Evolutionary conservation across 129 eudicot species (phyloP).

Genomic region (Ambrosia trifida): DNA sequence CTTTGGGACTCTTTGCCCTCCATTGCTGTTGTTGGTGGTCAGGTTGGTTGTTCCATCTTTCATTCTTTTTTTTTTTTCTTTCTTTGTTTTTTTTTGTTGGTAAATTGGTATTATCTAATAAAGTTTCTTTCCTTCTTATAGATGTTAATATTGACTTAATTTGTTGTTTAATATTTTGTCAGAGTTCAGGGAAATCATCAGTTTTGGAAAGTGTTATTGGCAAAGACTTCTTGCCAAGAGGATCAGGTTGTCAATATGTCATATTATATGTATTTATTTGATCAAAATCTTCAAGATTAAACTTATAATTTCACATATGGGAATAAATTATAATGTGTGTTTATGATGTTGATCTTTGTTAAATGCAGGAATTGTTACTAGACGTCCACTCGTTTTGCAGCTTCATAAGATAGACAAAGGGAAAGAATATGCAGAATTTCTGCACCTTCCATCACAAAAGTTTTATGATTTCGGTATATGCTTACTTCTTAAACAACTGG

Average conservation of each 20-base stretch:
- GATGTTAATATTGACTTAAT: background rate
- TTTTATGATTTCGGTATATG: constrained; percentile 55
- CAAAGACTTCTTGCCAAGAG: constrained; percentile 48
- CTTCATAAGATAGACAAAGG: constrained; percentile 61
- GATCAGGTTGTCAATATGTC: constrained; percentile 38
- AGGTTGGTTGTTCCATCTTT: constrained; percentile 43
- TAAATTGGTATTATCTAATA: background rate
- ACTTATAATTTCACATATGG: background rate
- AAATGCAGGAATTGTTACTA: constrained; percentile 50
- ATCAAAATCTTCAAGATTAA: background rate
- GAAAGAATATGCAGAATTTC: constrained; percentile 55
- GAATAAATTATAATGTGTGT: constrained; percentile 2
- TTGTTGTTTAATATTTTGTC: constrained; percentile 2
- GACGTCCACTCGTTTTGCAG: constrained; percentile 53
- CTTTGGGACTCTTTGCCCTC: constrained; percentile 74
- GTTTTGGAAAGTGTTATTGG: constrained; percentile 46
- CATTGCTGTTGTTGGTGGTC: constrained; percentile 73
- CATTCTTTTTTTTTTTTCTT: background rate
- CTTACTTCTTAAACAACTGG: background rate
- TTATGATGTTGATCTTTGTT: background rate
- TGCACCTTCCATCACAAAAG: constrained; percentile 48
- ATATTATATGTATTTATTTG: background rate
- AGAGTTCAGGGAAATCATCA: constrained; percentile 50
- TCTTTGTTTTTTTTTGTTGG: constrained; percentile 7
- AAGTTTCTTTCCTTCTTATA: background rate